Conservation (phyloP, 2,329 filamentous ascomycete species). For the Venturia aucupariae region DNA sequence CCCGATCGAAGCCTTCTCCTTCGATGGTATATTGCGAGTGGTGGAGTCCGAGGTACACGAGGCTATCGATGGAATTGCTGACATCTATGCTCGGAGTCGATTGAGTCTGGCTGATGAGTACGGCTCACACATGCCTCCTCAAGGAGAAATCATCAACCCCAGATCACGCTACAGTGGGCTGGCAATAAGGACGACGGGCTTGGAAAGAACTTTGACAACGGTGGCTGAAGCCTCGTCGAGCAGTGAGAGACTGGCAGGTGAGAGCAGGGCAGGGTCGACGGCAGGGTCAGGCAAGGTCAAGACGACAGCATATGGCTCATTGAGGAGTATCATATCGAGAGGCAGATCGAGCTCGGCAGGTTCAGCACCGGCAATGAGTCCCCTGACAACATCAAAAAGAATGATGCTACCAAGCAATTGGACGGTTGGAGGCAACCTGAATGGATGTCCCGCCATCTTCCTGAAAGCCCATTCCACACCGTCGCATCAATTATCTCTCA, state of each 20-base stretch:
- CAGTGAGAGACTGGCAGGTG: slow-evolving; percentile 29
- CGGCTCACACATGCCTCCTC: slow-evolving; percentile 50
- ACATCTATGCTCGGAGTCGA: slow-evolving; percentile 53
- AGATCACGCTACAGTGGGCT: slow-evolving; percentile 24
- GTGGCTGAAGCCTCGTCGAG: slow-evolving; percentile 40
- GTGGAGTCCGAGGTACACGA: slow-evolving; percentile 49
- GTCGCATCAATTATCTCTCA: slow-evolving; percentile 6
- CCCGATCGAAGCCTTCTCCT: slow-evolving; percentile 44
- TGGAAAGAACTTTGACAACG: slow-evolving; percentile 33
- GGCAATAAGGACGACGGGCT: slow-evolving; percentile 26
- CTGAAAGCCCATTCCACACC: slow-evolving; percentile 2
- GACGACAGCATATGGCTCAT: slow-evolving; percentile 17
- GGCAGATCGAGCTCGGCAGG: slow-evolving; percentile 10
- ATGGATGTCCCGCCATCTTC: background rate
- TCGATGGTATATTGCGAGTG: slow-evolving; percentile 45
- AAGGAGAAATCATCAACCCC: slow-evolving; percentile 10
- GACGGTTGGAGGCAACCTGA: background rate
- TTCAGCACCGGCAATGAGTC: slow-evolving; percentile 3
- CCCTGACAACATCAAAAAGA: background rate
- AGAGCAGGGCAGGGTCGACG: slow-evolving; percentile 14
- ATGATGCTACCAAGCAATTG: slow-evolving; percentile 3
- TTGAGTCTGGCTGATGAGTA: slow-evolving; percentile 55
- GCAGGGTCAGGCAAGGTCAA: slow-evolving; percentile 14
- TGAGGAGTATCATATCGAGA: slow-evolving; percentile 17
- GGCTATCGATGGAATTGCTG: slow-evolving; percentile 52